Conservation (phyloP, 495 filamentous ascomycete genomes). For the Podospora tetraspora region DNA sequence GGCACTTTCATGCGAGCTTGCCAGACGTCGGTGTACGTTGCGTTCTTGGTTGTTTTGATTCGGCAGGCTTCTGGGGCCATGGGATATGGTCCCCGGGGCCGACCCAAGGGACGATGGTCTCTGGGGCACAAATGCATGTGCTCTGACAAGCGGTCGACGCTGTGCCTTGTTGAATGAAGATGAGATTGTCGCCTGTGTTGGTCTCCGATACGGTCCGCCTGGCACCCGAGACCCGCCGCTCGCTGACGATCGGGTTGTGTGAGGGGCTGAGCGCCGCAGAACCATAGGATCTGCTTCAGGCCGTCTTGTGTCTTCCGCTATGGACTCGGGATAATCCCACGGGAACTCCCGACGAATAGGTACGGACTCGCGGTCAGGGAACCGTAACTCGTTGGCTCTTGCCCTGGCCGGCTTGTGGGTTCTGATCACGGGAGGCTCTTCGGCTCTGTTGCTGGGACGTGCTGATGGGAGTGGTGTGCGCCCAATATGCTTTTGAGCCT, state of each 20-base stretch:
- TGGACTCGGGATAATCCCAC: not conserved
- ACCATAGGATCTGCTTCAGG: not conserved
- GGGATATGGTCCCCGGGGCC: too few relatives aligned
- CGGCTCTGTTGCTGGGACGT: not conserved
- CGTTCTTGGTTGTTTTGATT: not conserved
- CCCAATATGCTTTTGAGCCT: not conserved
- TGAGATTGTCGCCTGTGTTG: not conserved
- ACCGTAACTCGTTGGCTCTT: not conserved
- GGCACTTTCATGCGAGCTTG: not conserved
- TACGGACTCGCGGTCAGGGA: not conserved
- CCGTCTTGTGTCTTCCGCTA: not conserved
- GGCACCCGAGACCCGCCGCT: not conserved
- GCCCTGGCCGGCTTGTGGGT: not conserved
- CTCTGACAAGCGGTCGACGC: not conserved
- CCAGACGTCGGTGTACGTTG: not conserved
- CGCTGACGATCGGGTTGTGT: not conserved
- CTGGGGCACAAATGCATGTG: not conserved
- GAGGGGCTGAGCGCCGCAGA: not conserved
- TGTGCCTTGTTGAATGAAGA: not conserved
- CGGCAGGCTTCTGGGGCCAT: not conserved
- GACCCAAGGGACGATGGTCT: not conserved
- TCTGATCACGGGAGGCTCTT: not conserved
- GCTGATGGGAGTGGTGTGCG: not conserved
- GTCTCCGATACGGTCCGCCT: not conserved
- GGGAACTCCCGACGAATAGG: not conserved